Evolutionary conservation across 768 basidiomycete genomes (phyloP).

Genomic region (Cubamyces lactineus): DNA sequence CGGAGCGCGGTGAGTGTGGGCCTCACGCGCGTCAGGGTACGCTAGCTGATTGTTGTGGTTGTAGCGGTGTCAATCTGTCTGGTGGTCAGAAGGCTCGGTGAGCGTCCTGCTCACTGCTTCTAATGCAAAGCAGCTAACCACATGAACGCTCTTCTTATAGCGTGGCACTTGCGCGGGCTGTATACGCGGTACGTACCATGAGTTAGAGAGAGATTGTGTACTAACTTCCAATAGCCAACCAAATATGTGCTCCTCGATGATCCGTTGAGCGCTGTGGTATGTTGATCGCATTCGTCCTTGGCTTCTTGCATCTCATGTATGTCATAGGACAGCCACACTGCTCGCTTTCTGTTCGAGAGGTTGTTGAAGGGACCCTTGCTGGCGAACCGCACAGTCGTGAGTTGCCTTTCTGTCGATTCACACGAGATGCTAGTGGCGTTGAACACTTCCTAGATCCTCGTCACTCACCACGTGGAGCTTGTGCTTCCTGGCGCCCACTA

Average conservation of each 20-base stretch:
- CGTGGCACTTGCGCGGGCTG: constrained; percentile 81
- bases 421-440: neutral
- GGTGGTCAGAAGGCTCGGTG: constrained; percentile 85
- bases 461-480: constrained; percentile 85
- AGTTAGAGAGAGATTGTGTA: neutral
- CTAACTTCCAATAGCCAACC: constrained; percentile 24
- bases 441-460: constrained; percentile 51
- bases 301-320: neutral
- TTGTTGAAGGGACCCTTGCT: constrained; percentile 71
- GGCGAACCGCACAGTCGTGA: constrained; percentile 66
- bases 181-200: constrained; percentile 61
- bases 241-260: constrained; percentile 74
- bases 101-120: constrained; percentile 10
- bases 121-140: neutral
- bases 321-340: constrained; percentile 66
- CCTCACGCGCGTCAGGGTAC: constrained; percentile 5
- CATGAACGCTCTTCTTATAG: constrained; percentile 40
- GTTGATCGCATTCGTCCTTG: constrained; percentile 32
- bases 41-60: neutral
- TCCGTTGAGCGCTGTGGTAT: constrained; percentile 79
- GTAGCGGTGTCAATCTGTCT: constrained; percentile 71
- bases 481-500: constrained; percentile 76
- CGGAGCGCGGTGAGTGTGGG: constrained; percentile 56
- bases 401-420: constrained; percentile 18
- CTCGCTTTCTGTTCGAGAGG: constrained; percentile 62